A percentile compares a stretch with the other conserved stretches of the same genome.
Evolutionary conservation across 805 yeast species (phyloP).

Genomic region (Maudiozyma bulderi): DNA sequence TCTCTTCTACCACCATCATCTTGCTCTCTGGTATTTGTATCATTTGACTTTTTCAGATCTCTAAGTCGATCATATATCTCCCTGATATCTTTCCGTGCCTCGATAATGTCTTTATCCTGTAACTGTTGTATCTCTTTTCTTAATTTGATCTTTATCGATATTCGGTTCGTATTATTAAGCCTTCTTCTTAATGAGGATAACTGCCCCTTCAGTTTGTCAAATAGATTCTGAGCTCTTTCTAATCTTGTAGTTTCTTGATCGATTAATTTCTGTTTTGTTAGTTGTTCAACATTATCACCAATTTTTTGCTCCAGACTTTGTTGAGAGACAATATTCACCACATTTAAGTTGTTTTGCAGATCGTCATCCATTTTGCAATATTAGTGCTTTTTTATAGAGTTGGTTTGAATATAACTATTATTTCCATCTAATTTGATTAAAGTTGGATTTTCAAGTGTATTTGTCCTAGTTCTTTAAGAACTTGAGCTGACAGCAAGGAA

Average conservation of each 20-base stretch:
- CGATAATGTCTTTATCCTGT: slow-evolving; percentile 40
- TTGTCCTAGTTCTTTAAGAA: too few species aligned
- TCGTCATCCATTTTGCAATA: slow-evolving; percentile 3
- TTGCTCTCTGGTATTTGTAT: slow-evolving; percentile 6
- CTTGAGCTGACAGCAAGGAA: too few species aligned
- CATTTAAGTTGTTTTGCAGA: slow-evolving; percentile 33
- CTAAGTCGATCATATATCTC: slow-evolving; percentile 48
- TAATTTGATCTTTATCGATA: slow-evolving; percentile 52
- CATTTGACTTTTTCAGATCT: slow-evolving; percentile 16
- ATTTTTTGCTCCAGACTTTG: slow-evolving; percentile 66
- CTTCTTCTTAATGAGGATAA: slow-evolving; percentile 39
- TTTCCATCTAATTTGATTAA: too few species aligned
- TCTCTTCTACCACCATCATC: slow-evolving; percentile 37
- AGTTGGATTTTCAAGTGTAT: too few species aligned
- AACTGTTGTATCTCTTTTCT: slow-evolving; percentile 46
- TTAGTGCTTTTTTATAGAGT: not conserved
- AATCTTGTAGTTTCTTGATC: slow-evolving; percentile 70
- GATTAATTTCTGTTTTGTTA: slow-evolving; percentile 49
- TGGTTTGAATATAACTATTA: too few species aligned
- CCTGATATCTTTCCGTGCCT: slow-evolving; percentile 47
- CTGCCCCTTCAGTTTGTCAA: slow-evolving; percentile 36
- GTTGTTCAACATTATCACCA: slow-evolving; percentile 57
- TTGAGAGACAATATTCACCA: slow-evolving; percentile 63
- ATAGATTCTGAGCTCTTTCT: slow-evolving; percentile 49
- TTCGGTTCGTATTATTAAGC: slow-evolving; percentile 45